Percentiles rank a stretch among this genome's conserved stretches.
phyloP scores from a whole-genome alignment of 768 basidiomycete genomes.

The Mycena indigotica region DNA sequence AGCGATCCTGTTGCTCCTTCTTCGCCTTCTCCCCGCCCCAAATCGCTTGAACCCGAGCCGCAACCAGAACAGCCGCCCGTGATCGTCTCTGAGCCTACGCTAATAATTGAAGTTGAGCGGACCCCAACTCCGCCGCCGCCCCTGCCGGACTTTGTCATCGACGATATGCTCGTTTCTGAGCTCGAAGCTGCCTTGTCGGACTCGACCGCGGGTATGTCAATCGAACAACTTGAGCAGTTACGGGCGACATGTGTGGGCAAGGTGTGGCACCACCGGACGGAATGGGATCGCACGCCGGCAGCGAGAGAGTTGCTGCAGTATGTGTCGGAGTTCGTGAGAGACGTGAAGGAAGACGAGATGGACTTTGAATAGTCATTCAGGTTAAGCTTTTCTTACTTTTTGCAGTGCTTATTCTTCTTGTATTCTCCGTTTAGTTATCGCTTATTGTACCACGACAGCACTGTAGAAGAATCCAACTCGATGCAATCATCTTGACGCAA shows the following conservation, averaged over 20 bases:
- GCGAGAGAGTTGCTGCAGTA: constrained; percentile 58
- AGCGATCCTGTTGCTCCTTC: constrained; percentile 25
- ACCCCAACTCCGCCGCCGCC: constrained; percentile 60
- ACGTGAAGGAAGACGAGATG: constrained; percentile 43
- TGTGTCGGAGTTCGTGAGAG: constrained; percentile 67
- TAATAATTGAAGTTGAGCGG: constrained; percentile 52
- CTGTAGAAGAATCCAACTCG: not conserved
- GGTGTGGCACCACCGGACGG: constrained; percentile 80
- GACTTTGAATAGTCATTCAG: not conserved
- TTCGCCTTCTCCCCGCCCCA: constrained; percentile 26
- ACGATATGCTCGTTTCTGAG: constrained; percentile 48
- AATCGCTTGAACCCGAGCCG: constrained; percentile 24
- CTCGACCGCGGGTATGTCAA: constrained; percentile 59
- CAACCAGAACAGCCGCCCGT: constrained; percentile 29
- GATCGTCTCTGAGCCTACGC: not conserved
- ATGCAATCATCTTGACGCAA: too few relatives aligned
- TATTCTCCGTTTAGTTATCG: not conserved
- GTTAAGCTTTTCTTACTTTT: not conserved
- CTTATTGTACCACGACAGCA: not conserved
- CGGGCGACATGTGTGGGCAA: constrained; percentile 78
- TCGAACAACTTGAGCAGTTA: constrained; percentile 94
- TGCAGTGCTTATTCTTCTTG: not conserved
- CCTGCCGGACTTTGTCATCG: constrained; percentile 75
- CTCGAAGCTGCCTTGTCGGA: constrained; percentile 54
- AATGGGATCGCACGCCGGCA: constrained; percentile 80